Conservation (phyloP, 768 basidiomycete genomes). For the Agrocybe chaxingu region DNA sequence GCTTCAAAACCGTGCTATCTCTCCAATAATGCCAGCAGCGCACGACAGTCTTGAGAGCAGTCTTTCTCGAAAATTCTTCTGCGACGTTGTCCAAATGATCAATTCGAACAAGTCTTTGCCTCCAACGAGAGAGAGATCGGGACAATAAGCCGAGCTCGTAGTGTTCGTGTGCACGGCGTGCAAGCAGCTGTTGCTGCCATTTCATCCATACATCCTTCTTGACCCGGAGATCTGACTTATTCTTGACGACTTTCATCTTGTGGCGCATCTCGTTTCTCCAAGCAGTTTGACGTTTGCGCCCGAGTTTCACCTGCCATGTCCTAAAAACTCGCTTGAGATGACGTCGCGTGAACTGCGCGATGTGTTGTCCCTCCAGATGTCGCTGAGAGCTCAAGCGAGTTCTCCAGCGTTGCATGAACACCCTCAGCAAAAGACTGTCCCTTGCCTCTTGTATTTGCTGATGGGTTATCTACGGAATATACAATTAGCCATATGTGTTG, state of each 20-base stretch:
- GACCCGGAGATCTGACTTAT: slow-evolving; percentile 51
- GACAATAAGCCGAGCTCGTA: slow-evolving; percentile 41
- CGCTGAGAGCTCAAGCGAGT: slow-evolving; percentile 30
- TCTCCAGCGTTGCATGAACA: slow-evolving; percentile 62
- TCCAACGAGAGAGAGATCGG: slow-evolving; percentile 55
- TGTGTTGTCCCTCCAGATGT: slow-evolving; percentile 41
- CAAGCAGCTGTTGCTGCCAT: slow-evolving; percentile 62
- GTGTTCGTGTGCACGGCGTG: slow-evolving; percentile 48
- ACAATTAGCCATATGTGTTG: slow-evolving; percentile 5
- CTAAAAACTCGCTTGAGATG: slow-evolving; percentile 38
- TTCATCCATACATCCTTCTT: slow-evolving; percentile 57
- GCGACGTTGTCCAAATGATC: slow-evolving; percentile 47
- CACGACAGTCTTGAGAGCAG: slow-evolving; percentile 33
- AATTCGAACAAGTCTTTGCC: slow-evolving; percentile 32
- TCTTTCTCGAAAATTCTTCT: slow-evolving; percentile 40
- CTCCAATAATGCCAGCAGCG: slow-evolving; percentile 61
- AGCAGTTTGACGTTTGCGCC: slow-evolving; percentile 50
- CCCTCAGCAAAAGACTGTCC: slow-evolving; percentile 59
- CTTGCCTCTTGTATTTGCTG: slow-evolving; percentile 68
- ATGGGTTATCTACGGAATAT: slow-evolving; percentile 56
- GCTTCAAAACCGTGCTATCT: slow-evolving; percentile 36
- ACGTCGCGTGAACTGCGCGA: slow-evolving; percentile 40
- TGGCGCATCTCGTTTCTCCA: slow-evolving; percentile 72
- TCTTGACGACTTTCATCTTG: slow-evolving; percentile 62
- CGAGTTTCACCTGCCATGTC: slow-evolving; percentile 54